Percentiles rank a stretch among this genome's conserved stretches.
phyloP scores from a whole-genome alignment of 2,329 filamentous ascomycete genomes.

The Diaporthe destruens region DNA sequence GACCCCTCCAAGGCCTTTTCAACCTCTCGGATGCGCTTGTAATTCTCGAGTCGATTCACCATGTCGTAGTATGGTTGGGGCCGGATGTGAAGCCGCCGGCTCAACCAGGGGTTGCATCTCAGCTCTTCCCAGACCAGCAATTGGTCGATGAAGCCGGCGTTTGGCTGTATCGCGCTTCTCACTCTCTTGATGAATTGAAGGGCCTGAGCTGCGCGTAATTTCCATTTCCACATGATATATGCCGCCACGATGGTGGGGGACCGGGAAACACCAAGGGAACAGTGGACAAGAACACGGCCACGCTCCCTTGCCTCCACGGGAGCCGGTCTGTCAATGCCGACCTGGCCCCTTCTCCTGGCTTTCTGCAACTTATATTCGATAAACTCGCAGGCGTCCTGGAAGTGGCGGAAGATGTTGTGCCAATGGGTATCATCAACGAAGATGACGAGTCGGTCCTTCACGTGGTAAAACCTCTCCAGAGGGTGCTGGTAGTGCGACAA shows the following conservation, averaged over 20 bases:
- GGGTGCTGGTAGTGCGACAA: slow-evolving; percentile 8
- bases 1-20: neutral
- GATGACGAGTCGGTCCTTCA: slow-evolving; percentile 40
- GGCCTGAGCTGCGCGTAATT: neutral
- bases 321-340: neutral
- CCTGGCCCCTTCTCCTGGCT: no score
- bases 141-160: slow-evolving; percentile 44
- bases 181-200: slow-evolving; percentile 40
- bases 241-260: slow-evolving; percentile 44
- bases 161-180: slow-evolving; percentile 42
- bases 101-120: slow-evolving; percentile 43
- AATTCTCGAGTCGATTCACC: neutral
- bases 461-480: slow-evolving; percentile 34
- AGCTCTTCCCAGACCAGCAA: slow-evolving; percentile 44
- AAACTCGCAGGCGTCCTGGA: slow-evolving; percentile 43
- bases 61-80: neutral
- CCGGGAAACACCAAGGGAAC: slow-evolving; percentile 47
- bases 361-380: slow-evolving; percentile 40
- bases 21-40: neutral
- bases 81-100: neutral
- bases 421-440: slow-evolving; percentile 18
- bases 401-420: slow-evolving; percentile 39
- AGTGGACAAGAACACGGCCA: slow-evolving; percentile 44
- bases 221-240: slow-evolving; percentile 45
- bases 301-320: neutral